Evolutionary conservation across 345 rosid species (phyloP), one percentile per base, ranked within the genome.

Genomic region (Murraya koenigii): DNA sequence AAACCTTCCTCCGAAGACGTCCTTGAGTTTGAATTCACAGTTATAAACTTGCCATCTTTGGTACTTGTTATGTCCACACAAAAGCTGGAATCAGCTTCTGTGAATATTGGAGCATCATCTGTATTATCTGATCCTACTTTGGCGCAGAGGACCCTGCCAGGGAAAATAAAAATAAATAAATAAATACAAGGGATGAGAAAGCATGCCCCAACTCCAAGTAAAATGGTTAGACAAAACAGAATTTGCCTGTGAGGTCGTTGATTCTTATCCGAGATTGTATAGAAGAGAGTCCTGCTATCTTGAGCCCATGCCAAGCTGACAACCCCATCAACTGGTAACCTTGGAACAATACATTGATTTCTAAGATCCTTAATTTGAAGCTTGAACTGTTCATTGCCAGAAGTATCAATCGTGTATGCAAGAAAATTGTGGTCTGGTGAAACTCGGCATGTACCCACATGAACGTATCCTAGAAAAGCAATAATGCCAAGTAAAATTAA

Each of bases 1-100:
- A 69, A 82, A 82, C 95, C 88, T 91, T 91, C 95, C 98, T 95
- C 95, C 4, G 98, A 95, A 79, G 97, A 95, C 78, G 94, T 89
- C 88, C 98, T 91, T 71, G 98, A 90, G 80, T 93, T 93, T 36
- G 98, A 95, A 89, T 95, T 95, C 83, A 95, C 89, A 71, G 98
- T 90, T 49, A 93, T 90, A 80, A 93, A 95, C 90, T 91, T 91
- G 86, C 95, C 98, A 81, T 95, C 98, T 91, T 95, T 95, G 15
- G 98, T 95, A 75, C 88, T 86, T 61, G 98, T 88, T 82, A 93
- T 86, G 84, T 95, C 98, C 76, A 95, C 95, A 83, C 95, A 93
- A 79, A 87, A 93, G 77, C 90, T 84, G 32, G 94, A 77, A 82
- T 95, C 92, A 60, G 41, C 86, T 85, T 95, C 97, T 1, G 82